Evolutionary conservation across 2,329 filamentous ascomycete genomes (phyloP), one percentile per base, ranked within the genome.

Genomic region (Pleoardoris graminearum): DNA sequence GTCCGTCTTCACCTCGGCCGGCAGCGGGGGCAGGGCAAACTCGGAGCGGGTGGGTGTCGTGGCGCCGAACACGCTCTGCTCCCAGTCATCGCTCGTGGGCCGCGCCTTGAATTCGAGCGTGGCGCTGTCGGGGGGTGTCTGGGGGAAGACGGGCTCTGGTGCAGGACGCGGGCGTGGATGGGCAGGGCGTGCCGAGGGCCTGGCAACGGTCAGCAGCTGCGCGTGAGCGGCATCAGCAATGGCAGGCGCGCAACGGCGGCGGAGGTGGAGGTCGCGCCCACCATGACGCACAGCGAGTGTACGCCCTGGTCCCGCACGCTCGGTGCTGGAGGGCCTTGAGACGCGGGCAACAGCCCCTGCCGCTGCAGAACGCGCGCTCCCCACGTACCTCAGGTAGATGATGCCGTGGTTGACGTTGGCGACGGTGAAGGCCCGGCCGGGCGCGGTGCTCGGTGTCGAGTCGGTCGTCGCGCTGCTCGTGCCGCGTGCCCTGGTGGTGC

Each of bases 371-470:
- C 22, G 17, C 38, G 14, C 16, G 25, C 30, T 4, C 8, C 21
- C 14, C 17, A 63, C 66, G 49, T 75, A 78, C 69, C 77, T 75
- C 51, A 79, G 70, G 60, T 79, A 79, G 48, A 80, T 73, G 48
- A 75, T 74, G 54, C 77, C 77, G 66, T 76, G 73, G 61, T 77
- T 73, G 44, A 80, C 74, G 61, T 79, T 79, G 25, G 72, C 75
- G 23, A 79, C 77, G 3, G 77, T 78, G 62, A 79, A 79, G 51
- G 76, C 72, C 51, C 74, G 68, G 21, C 72, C 70, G 35, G 62
- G 60, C 7, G 60, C 57, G 32, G 65, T 67, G 53, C 37, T 64
- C 52, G 57, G 63, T 35, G 62, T 59, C 25, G 60, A 65, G 50
- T 70, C 65, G 51, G 69, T 62, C 54, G 67, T 72, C 55, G 58